Base-by-base conservation (phyloP, 2,329 filamentous ascomycete species). In the Dothidotthia symphoricarpi region DNA sequence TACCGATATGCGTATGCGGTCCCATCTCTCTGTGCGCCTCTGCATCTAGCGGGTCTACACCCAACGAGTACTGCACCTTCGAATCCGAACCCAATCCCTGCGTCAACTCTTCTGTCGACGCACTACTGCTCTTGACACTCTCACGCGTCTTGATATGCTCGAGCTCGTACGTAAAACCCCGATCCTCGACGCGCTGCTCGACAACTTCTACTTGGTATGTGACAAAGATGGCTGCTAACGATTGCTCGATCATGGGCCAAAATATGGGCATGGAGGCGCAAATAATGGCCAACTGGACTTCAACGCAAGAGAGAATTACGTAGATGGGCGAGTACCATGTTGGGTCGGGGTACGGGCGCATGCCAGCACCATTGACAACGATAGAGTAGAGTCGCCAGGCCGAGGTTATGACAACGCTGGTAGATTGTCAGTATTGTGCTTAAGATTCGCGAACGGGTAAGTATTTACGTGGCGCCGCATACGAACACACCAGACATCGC, bases 191-290 rank as follows among this genome's bases (percentile, higher is more conserved):
- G 14, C 41, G 45, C 15, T 55, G 45, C 17, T 53, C 51, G 16
- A 39, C 46, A 22, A 61, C 44, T 13, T 51, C 43, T 29, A 61
- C 50, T 28, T 61, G 55, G 39, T 43, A 47, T 2, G 51, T 53
- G 36, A 55, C 50, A 17, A 55, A 49, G 31, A 55, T 57, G 15
- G 45, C 41, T 27, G 43, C 31, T 31, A 47, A 32, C n/a, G 45
- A 41, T 16, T 32, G 22, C 7, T 45, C 40, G 39, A 57, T 38
- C 17, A 51, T 16, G 16, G 53, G 53, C 53, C 53, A 57, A 46
- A 57, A 57, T 31, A 55, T 47, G 25, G 53, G 53, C 31, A 57
- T 52, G 13, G 43, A 49, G 15, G 53, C 53, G 44, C 47, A 51
- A 10, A 51, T 45, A 17, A 55, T 55, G 12, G 53, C 53, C 19